Percentiles rank a stretch among this genome's conserved stretches.
Evolutionary conservation across 768 basidiomycete species (phyloP).

Genomic region (Termitomyces sp.): DNA sequence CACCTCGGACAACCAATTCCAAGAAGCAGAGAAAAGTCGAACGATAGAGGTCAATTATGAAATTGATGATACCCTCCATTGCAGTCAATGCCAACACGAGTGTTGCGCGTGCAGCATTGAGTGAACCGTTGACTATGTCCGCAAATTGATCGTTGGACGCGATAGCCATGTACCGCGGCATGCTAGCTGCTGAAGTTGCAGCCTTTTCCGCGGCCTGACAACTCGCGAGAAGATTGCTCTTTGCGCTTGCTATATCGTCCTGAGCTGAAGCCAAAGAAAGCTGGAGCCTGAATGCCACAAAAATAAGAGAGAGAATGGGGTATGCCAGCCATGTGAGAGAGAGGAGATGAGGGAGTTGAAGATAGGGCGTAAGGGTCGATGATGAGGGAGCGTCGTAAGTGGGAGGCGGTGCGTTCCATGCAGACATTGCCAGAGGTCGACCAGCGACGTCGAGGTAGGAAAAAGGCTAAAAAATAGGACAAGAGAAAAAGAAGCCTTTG

Average conservation of each 20-base stretch:
- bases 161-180: slow-evolving; percentile 86
- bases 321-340: slow-evolving; percentile 91
- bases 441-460: slow-evolving; percentile 42
- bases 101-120: slow-evolving; percentile 73
- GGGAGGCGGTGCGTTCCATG: slow-evolving; percentile 49
- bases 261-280: slow-evolving; percentile 71
- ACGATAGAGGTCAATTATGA: slow-evolving; percentile 89
- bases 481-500: slow-evolving; percentile 13
- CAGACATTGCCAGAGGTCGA: slow-evolving; percentile 37
- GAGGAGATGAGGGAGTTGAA: slow-evolving; percentile 78
- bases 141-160: slow-evolving; percentile 81
- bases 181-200: slow-evolving; percentile 76
- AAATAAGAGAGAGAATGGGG: slow-evolving; percentile 84
- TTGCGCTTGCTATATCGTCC: slow-evolving; percentile 65
- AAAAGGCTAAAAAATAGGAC: slow-evolving; percentile 17
- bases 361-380: slow-evolving; percentile 71
- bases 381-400: slow-evolving; percentile 50
- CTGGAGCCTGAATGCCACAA: slow-evolving; percentile 82
- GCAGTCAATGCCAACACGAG: slow-evolving; percentile 74
- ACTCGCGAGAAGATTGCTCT: slow-evolving; percentile 73
- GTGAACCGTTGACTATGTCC: slow-evolving; percentile 74
- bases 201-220: slow-evolving; percentile 85
- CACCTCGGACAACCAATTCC: slow-evolving; percentile 84
- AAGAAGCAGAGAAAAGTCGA: slow-evolving; percentile 93
- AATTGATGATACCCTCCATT: slow-evolving; percentile 88